Evolutionary conservation across 2,329 filamentous ascomycete species (phyloP).

Genomic region (Dryadomyces sulphureus): DNA sequence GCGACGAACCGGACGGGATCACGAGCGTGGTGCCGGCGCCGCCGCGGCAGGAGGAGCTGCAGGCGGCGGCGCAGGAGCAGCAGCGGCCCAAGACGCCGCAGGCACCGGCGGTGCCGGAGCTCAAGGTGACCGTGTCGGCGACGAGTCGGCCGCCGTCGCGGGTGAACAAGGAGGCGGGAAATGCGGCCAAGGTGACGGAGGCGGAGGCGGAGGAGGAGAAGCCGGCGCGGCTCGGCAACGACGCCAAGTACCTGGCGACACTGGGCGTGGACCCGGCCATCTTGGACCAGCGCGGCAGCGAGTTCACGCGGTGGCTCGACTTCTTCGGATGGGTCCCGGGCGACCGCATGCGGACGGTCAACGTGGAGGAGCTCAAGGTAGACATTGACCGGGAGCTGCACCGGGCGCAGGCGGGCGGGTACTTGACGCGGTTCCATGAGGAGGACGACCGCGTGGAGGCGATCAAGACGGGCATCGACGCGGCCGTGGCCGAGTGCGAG

Average conservation of each 20-base stretch:
- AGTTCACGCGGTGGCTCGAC: constrained; percentile 70
- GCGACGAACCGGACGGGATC: constrained; percentile 75
- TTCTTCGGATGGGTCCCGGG: constrained; percentile 80
- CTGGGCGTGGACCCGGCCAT: constrained; percentile 65
- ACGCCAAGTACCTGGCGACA: constrained; percentile 61
- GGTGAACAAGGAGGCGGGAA: constrained; percentile 15
- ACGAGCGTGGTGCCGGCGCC: constrained; percentile 78
- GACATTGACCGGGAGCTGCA: constrained; percentile 81
- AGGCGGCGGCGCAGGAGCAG: constrained; percentile 17
- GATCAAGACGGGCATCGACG: constrained; percentile 74
- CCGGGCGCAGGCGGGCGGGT: constrained; percentile 81
- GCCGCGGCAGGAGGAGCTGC: constrained; percentile 27
- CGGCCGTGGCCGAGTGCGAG: constrained; percentile 87
- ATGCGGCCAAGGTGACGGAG: constrained; percentile 4
- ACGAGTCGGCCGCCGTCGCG: constrained; percentile 19
- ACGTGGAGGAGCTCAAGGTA: constrained; percentile 64
- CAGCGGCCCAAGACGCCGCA: constrained; percentile 16
- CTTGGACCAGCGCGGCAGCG: constrained; percentile 60
- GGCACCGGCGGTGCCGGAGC: constrained; percentile 33
- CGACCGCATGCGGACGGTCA: constrained; percentile 57
- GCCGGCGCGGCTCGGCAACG: constrained; percentile 55
- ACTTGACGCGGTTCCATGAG: constrained; percentile 70
- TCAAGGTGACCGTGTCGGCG: constrained; percentile 40
- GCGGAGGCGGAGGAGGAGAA: constrained; percentile 17
- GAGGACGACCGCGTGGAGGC: constrained; percentile 82